A percentile compares a stretch with the other conserved stretches of the same genome.
Evolutionary conservation across 495 filamentous ascomycete genomes (phyloP).

Genomic region (Penicillium pancosmium): DNA sequence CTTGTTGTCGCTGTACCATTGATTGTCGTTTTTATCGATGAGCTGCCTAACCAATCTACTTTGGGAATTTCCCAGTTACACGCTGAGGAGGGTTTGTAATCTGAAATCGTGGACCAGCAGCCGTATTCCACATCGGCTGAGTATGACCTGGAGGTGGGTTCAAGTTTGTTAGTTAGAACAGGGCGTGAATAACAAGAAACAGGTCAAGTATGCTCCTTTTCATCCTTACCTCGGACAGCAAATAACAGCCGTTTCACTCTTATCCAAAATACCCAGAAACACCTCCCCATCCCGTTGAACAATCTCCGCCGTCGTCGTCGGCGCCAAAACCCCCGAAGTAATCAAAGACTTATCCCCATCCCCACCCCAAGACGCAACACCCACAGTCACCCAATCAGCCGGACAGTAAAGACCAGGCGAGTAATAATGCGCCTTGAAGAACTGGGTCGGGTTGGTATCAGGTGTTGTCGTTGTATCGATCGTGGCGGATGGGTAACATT

Average conservation of each 20-base stretch:
- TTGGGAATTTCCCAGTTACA: neutral
- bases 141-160: neutral
- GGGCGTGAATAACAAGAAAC: too few relatives aligned
- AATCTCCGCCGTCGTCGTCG: neutral
- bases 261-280: neutral
- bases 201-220: too few relatives aligned
- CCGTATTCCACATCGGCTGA: neutral
- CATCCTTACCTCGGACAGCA: constrained; percentile 5
- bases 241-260: constrained; percentile 4
- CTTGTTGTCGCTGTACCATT: neutral
- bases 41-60: neutral
- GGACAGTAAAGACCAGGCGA: constrained; percentile 10
- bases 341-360: neutral
- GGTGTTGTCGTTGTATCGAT: neutral
- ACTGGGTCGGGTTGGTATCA: neutral
- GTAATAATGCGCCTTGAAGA: neutral
- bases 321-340: constrained; percentile 1
- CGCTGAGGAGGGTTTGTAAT: neutral
- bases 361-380: neutral
- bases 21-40: neutral
- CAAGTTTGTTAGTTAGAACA: too few relatives aligned
- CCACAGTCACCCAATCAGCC: constrained; percentile 7
- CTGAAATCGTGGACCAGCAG: neutral
- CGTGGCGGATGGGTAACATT: neutral
- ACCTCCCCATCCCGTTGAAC: neutral